Base-by-base conservation (phyloP, 352 stramenopile genomes). In the Peronospora tabacina region DNA sequence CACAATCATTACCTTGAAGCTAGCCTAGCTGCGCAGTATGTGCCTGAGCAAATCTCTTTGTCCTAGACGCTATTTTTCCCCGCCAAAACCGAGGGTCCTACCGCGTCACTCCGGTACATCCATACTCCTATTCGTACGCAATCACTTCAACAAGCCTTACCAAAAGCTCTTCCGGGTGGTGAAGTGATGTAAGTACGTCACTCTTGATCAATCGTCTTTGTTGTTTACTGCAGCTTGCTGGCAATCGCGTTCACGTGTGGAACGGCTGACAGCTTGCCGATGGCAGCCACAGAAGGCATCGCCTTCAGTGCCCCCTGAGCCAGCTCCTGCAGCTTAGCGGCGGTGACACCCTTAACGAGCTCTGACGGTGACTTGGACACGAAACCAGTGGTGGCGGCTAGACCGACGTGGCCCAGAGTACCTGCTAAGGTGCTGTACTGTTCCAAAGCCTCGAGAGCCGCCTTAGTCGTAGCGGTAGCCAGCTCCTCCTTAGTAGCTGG, bases 141-240 rank as follows among this genome's bases (percentile, higher is more conserved):
- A 19, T 58, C 52, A 66, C 49, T 52, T 56, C 53, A 55, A 61
- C 45, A 44, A 61, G 46, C 44, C 16, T 56, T 32, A 59, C 56
- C 43, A 54, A 53, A 57, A 57, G 47, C 52, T 59, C n/a, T n/a
- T n/a, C 49, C 26, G 44, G 39, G 43, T 49, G 50, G 22, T 63
- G 55, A 53, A 54, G 35, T 69, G 55, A 60, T 70, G 54, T 55
- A 61, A 56, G 55, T 59, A 68, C 56, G 51, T 70, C 52, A 63
- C 42, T 63, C 44, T 58, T 70, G 49, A 56, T 63, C 52, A 29
- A 52, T 58, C 36, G 7, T 52, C 58, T 38, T 45, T 17, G 32
- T 49, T n/a, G 13, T 73, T 70, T 90, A 93, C 64, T 86, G 67
- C 52, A 93, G 75, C 70, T 91, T 87, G 63, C 63, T 69, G 38